A percentile compares a stretch with the other conserved stretches of the same genome.
phyloP scores from a whole-genome alignment of 768 basidiomycete species.

The Serendipita vermifera region DNA sequence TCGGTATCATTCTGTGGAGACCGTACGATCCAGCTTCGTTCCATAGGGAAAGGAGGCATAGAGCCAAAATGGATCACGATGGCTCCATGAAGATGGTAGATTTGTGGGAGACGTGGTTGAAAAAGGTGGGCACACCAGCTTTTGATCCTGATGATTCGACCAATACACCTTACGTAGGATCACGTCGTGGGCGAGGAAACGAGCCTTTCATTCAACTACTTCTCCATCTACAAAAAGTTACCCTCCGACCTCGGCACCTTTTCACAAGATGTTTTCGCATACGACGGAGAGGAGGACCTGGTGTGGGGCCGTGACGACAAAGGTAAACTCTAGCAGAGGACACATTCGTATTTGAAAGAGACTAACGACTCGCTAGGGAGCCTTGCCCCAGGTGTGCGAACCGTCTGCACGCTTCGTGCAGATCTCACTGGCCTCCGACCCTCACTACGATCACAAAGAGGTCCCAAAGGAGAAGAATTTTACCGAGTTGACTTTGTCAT shows the following conservation, averaged over 20 bases:
- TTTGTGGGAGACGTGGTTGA: slow-evolving; percentile 6
- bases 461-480: slow-evolving; percentile 7
- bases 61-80: background rate
- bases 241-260: slow-evolving; percentile 7
- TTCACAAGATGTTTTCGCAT: slow-evolving; percentile 6
- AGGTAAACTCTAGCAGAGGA: too few species aligned
- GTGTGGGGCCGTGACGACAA: slow-evolving; percentile 5
- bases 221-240: slow-evolving; percentile 9
- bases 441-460: background rate
- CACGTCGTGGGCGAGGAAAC: slow-evolving; percentile 7
- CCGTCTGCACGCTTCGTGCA: slow-evolving; percentile 1
- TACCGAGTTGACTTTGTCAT: background rate
- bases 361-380: background rate
- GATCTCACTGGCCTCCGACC: background rate
- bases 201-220: background rate
- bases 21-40: background rate
- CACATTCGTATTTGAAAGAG: too few species aligned
- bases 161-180: background rate
- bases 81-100: slow-evolving; percentile 8
- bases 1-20: background rate
- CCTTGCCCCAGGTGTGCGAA: background rate
- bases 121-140: background rate
- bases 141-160: background rate
- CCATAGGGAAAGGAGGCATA: background rate
- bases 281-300: slow-evolving; percentile 3